Evolutionary conservation across 2,329 filamentous ascomycete species (phyloP).

Genomic region (Elsinoe perseae): DNA sequence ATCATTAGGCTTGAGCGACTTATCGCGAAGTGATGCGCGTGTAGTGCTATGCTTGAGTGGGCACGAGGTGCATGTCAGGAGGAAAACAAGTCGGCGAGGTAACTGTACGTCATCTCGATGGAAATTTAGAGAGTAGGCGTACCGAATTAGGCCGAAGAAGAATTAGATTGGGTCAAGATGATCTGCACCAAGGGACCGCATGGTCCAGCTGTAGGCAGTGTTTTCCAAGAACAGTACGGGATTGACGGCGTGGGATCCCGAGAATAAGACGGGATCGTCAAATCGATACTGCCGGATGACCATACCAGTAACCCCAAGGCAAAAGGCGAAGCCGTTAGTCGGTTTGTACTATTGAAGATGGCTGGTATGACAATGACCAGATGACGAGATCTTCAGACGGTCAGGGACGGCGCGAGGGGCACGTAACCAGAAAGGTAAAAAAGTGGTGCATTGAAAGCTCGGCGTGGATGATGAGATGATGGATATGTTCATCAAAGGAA

Average conservation of each 20-base stretch:
- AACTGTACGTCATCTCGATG: slow-evolving; percentile 10
- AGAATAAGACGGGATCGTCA: background rate
- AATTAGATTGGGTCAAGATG: slow-evolving; percentile 7
- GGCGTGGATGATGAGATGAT: background rate
- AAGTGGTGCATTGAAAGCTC: background rate
- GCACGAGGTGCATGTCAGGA: slow-evolving; percentile 15
- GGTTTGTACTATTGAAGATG: background rate
- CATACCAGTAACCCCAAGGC: background rate
- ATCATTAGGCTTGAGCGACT: slow-evolving; percentile 9
- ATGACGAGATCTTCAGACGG: slow-evolving; percentile 5
- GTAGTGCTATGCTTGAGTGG: background rate
- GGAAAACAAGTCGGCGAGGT: background rate
- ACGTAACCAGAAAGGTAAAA: slow-evolving; percentile 1
- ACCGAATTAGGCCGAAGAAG: background rate
- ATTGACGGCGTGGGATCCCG: background rate
- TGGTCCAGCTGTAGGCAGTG: background rate
- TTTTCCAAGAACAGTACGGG: background rate
- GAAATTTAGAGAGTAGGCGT: background rate
- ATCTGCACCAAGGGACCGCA: slow-evolving; percentile 8
- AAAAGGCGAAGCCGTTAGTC: background rate
- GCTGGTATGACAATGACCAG: background rate
- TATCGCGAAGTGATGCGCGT: slow-evolving; percentile 9
- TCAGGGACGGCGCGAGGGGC: slow-evolving; percentile 5
- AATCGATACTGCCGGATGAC: background rate
- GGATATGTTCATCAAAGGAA: slow-evolving; percentile 9